Conservation (phyloP, 2,329 filamentous ascomycete species). For the Colletotrichum sp. region DNA sequence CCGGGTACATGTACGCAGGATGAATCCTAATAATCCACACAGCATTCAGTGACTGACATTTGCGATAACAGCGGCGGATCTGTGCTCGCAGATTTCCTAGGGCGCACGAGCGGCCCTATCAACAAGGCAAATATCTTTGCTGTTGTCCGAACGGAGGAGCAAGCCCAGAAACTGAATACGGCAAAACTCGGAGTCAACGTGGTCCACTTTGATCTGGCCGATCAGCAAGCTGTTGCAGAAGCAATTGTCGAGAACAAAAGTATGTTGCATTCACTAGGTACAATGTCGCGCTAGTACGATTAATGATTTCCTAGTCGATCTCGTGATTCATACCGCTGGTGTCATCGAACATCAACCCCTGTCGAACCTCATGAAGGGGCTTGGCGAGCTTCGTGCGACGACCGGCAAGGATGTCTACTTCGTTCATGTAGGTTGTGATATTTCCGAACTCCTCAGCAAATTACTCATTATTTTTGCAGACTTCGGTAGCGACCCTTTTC, state of each 20-base stretch:
- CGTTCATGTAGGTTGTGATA: slow-evolving; percentile 17
- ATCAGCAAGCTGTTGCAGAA: slow-evolving; percentile 29
- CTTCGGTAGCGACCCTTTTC: slow-evolving; percentile 31
- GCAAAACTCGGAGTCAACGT: slow-evolving; percentile 34
- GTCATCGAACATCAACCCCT: slow-evolving; percentile 29
- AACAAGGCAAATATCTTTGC: slow-evolving; percentile 30
- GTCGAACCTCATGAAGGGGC: slow-evolving; percentile 34
- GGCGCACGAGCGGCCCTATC: slow-evolving; percentile 24
- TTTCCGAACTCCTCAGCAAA: not conserved
- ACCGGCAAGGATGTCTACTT: slow-evolving; percentile 32
- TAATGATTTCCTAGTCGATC: slow-evolving; percentile 31
- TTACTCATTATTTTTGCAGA: slow-evolving; percentile 19
- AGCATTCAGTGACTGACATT: not conserved
- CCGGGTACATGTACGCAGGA: slow-evolving; percentile 34
- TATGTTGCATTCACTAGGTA: slow-evolving; percentile 2
- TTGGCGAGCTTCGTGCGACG: slow-evolving; percentile 31
- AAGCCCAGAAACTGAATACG: slow-evolving; percentile 28
- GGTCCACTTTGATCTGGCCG: slow-evolving; percentile 33
- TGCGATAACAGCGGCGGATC: slow-evolving; percentile 34
- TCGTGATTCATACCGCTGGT: slow-evolving; percentile 39
- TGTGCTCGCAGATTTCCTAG: slow-evolving; percentile 35
- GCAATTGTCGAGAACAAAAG: slow-evolving; percentile 28
- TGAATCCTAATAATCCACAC: not conserved
- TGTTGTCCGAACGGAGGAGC: slow-evolving; percentile 36
- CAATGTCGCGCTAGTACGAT: too few species aligned